A percentile compares a stretch with the other conserved stretches of the same genome.
Evolutionary conservation across 2,329 filamentous ascomycete genomes (phyloP).

Genomic region (Cercospora nicotianae): DNA sequence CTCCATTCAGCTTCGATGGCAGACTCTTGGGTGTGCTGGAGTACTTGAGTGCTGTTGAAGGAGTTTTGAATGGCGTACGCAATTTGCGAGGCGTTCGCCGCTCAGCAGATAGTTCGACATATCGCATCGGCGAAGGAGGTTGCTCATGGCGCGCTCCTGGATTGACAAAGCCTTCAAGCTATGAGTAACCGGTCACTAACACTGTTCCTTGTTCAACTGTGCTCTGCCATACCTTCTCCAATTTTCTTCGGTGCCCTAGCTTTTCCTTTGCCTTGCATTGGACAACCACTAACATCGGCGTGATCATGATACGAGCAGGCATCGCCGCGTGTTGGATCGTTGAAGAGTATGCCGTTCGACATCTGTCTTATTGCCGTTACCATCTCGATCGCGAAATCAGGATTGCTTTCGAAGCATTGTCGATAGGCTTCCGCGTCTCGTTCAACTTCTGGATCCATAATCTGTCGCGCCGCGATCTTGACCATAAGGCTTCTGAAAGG

Average conservation of each 20-base stretch:
- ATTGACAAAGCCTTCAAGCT: slow-evolving; percentile 20
- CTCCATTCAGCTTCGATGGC: slow-evolving; percentile 10
- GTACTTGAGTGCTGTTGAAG: neutral
- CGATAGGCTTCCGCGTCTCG: slow-evolving; percentile 53
- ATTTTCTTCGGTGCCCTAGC: slow-evolving; percentile 10
- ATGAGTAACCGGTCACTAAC: slow-evolving; percentile 25
- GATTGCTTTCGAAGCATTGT: slow-evolving; percentile 51
- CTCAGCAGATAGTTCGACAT: slow-evolving; percentile 26
- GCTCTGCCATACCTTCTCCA: slow-evolving; percentile 19
- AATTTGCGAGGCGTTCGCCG: slow-evolving; percentile 31
- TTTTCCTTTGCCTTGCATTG: slow-evolving; percentile 25
- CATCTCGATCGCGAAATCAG: slow-evolving; percentile 56
- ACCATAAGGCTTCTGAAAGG: slow-evolving; percentile 54
- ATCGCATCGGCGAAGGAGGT: neutral
- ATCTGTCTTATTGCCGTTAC: slow-evolving; percentile 54
- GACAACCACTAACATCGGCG: slow-evolving; percentile 34
- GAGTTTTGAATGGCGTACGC: slow-evolving; percentile 12
- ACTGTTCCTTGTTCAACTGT: neutral
- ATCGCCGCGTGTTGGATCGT: slow-evolving; percentile 52
- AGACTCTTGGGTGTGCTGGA: neutral
- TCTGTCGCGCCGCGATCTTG: slow-evolving; percentile 57
- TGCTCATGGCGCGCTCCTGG: slow-evolving; percentile 3
- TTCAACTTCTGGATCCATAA: slow-evolving; percentile 56
- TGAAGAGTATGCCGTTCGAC: slow-evolving; percentile 53
- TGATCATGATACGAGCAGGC: slow-evolving; percentile 56